Conservation (phyloP, 352 stramenopile species). For the Phytophthora cryptogea region DNA sequence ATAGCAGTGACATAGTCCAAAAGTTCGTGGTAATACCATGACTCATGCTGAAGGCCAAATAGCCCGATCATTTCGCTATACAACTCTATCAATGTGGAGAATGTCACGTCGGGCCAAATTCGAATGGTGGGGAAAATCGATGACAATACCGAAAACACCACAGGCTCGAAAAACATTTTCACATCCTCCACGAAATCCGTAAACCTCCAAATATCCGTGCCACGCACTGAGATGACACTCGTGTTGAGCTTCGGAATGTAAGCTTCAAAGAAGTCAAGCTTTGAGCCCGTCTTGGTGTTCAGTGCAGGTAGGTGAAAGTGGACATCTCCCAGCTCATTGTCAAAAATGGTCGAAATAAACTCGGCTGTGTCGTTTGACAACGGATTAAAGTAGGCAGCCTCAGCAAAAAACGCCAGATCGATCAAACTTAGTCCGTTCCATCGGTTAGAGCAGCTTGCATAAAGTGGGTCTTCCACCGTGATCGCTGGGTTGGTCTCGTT, state of each 20-base stretch:
- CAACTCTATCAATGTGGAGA: constrained; percentile 85
- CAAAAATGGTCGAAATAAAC: constrained; percentile 78
- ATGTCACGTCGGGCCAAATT: constrained; percentile 91
- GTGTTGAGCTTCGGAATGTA: constrained; percentile 81
- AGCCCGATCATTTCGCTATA: constrained; percentile 88
- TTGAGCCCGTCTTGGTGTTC: constrained; percentile 84
- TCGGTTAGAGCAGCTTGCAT: constrained; percentile 76
- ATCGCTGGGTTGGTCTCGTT: constrained; percentile 49
- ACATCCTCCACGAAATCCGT: constrained; percentile 92
- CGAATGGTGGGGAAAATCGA: constrained; percentile 91
- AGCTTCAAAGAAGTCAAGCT: constrained; percentile 86
- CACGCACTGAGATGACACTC: constrained; percentile 86
- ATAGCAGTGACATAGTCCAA: constrained; percentile 84
- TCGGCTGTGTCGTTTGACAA: constrained; percentile 70
- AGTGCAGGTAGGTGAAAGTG: constrained; percentile 66
- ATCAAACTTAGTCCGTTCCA: constrained; percentile 80
- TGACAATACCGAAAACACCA: constrained; percentile 89
- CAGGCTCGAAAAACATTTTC: constrained; percentile 91
- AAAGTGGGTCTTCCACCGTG: constrained; percentile 51
- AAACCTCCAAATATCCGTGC: constrained; percentile 90
- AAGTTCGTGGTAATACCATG: constrained; percentile 88
- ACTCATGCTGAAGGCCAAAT: constrained; percentile 89
- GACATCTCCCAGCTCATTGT: constrained; percentile 42
- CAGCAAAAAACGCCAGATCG: constrained; percentile 84
- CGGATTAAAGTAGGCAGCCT: constrained; percentile 90